These are phyloP conservation scores for Dictyostelium brefeldianum DNA, from an alignment of 78 protist species.

Conservation along the genomic window DNA sequence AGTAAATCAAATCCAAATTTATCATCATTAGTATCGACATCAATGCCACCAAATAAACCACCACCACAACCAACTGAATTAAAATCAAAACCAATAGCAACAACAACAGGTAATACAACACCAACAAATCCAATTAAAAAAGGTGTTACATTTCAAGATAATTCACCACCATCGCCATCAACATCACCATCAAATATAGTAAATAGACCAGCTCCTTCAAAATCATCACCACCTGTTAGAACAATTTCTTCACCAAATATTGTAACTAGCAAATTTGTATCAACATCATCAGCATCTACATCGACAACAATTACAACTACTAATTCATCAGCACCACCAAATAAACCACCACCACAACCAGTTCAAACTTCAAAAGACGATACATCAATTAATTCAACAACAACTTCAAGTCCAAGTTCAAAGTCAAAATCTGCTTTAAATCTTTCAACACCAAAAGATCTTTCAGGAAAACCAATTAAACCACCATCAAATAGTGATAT, in stretches of 20 bases:
- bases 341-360: neutral
- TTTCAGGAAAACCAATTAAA: neutral
- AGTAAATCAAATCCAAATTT: conserved; percentile 9
- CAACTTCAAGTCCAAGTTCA: neutral
- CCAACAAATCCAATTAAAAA: neutral
- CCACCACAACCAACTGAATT: conserved; percentile 27
- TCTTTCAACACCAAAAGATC: conserved; percentile 8
- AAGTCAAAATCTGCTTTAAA: conserved; percentile 27
- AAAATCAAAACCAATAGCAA: neutral
- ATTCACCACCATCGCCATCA: conserved; percentile 21
- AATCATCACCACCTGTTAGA: conserved; percentile 18
- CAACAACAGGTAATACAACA: neutral
- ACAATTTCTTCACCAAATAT: conserved; percentile 5
- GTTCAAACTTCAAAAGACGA: neutral
- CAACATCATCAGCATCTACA: neutral
- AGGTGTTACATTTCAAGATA: neutral
- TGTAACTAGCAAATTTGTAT: neutral
- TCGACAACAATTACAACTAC: neutral
- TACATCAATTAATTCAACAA: neutral
- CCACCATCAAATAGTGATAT: conserved; percentile 20
- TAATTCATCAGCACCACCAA: neutral
- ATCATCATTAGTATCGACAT: neutral
- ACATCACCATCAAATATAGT: neutral
- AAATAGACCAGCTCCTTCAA: conserved; percentile 6
- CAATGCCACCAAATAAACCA: conserved; percentile 16